Conservation (phyloP, 306 rosid genomes). For the Cucurbita argyrosperma region DNA sequence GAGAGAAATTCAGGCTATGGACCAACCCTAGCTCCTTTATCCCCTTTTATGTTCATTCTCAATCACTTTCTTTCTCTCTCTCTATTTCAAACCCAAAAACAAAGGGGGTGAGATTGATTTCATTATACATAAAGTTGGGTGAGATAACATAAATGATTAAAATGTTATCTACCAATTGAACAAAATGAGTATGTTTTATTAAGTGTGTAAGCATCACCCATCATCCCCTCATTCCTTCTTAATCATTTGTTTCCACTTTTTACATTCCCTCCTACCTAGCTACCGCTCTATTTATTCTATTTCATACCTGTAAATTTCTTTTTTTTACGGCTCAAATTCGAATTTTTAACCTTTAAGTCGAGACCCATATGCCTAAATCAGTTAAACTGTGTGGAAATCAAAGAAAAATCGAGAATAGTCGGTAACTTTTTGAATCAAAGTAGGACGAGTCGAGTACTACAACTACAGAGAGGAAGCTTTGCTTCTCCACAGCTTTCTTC, state of each 20-base stretch:
- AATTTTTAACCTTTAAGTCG: too few species aligned
- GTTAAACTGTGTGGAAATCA: too few species aligned
- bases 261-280: not conserved
- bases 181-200: constrained; percentile 21
- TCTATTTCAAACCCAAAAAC: constrained; percentile 12
- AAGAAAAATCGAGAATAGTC: too few species aligned
- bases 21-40: not conserved
- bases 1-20: too few species aligned
- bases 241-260: constrained; percentile 8
- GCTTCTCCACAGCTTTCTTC: too few species aligned
- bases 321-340: too few species aligned
- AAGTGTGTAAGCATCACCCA: constrained; percentile 6
- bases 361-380: too few species aligned
- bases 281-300: not conserved
- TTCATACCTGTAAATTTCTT: not conserved
- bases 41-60: constrained; percentile 11
- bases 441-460: too few species aligned
- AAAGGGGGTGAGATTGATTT: constrained; percentile 2
- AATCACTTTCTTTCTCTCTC: constrained; percentile 19
- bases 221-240: not conserved
- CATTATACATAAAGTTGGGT: constrained; percentile 14
- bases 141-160: constrained; percentile 21
- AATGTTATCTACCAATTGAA: constrained; percentile 25
- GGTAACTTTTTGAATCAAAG: too few species aligned
- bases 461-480: too few species aligned